Evolutionary conservation across 2,329 filamentous ascomycete genomes (phyloP), one percentile per base, ranked within the genome.

Genomic region (Aschersonia sp.): DNA sequence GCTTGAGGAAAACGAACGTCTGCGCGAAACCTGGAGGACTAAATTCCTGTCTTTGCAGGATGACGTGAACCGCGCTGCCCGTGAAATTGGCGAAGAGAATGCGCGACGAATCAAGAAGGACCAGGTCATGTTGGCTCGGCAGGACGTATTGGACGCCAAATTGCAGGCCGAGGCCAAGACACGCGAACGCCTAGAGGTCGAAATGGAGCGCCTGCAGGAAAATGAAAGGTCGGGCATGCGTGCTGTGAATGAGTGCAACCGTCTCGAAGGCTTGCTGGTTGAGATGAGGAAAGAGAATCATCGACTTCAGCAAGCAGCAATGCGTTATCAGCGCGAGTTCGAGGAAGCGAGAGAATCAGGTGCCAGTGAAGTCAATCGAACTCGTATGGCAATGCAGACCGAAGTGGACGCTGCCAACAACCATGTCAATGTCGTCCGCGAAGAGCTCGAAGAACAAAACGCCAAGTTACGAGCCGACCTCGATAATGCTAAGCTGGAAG

Each of bases 21-120:
- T 94, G 50, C 83, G 88, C 49, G 87, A 95, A 60, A 80, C 75
- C 51, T 89, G 94, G 77, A 83, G 87, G 54, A 72, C 73, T 61
- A 94, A 92, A 64, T 84, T 95, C 58, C 79, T 90, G 55, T 80
- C 80, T 50, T 71, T 98, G 40, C 89, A 97, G 64, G 78, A 87
- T 52, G 87, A 95, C 55, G 90, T 97, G 83, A 77, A 81, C 32
- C 72, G 72, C 48, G 85, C 87, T 45, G 82, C 86, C 47, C 79
- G 79, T 44, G 83, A 94, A 51, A 80, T 95, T 51, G 81, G 84
- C 29, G 80, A 85, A 56, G 89, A 97, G 59, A 90, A 89, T 59
- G 79, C 83, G 32, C 74, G 77, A 37, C 89, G 84, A 66, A 79
- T 80, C 56, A 84, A 84, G 66, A 83, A 83, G 60, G 86, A 94